Evolutionary conservation across 495 filamentous ascomycete genomes (phyloP).

Genomic region (Neurospora sp.): DNA sequence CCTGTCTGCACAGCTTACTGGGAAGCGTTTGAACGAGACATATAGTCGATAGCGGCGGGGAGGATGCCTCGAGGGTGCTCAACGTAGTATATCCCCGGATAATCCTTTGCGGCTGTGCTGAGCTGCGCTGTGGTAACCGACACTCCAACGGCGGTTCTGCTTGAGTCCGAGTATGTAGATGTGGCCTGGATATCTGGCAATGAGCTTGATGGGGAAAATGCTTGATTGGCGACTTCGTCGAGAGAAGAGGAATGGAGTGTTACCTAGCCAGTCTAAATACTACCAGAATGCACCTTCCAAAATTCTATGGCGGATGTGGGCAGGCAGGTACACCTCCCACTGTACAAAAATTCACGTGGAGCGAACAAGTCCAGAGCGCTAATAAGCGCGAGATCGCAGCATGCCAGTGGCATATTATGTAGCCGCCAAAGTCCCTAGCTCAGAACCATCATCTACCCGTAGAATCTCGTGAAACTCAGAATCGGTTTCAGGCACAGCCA

Average conservation of each 20-base stretch:
- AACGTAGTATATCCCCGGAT: not conserved
- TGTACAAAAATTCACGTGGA: not conserved
- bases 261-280: not conserved
- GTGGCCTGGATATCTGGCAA: not conserved
- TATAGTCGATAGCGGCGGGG: too few relatives aligned
- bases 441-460: not conserved
- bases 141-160: too few relatives aligned
- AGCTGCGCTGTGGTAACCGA: not conserved
- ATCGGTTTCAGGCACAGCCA: too few relatives aligned
- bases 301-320: not conserved
- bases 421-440: not conserved
- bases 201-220: not conserved
- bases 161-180: not conserved
- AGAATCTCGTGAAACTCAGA: too few relatives aligned
- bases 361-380: not conserved
- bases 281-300: not conserved
- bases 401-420: not conserved
- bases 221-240: not conserved
- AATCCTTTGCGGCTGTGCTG: not conserved
- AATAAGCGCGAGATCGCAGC: not conserved
- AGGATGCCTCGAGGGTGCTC: not conserved
- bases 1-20: not conserved
- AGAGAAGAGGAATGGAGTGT: not conserved
- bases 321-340: not conserved
- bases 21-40: not conserved